phyloP scores from a whole-genome alignment of 495 filamentous ascomycete genomes.

The Penicillium manginii region DNA sequence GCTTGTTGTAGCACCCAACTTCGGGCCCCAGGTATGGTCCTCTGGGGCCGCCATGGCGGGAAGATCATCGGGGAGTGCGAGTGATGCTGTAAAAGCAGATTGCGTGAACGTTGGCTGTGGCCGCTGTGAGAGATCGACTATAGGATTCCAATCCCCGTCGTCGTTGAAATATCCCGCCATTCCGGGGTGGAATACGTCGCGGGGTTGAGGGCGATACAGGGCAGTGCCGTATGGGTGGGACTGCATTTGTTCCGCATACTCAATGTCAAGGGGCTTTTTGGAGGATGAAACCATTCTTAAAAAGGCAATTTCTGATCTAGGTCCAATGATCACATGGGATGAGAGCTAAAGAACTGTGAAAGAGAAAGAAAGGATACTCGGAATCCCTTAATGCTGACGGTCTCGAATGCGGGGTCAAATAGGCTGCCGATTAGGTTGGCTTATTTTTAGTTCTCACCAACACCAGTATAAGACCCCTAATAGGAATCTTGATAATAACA shows the following conservation, averaged over 20 bases:
- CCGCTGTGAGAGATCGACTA: conserved; percentile 3
- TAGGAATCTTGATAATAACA: too few relatives aligned
- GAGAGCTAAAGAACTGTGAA: background rate
- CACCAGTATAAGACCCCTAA: too few relatives aligned
- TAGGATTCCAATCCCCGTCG: conserved; percentile 5
- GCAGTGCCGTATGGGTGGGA: conserved; percentile 10
- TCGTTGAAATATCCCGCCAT: conserved; percentile 9
- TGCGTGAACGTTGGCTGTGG: background rate
- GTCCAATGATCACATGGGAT: background rate
- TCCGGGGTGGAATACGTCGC: conserved; percentile 3
- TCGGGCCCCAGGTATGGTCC: conserved; percentile 12
- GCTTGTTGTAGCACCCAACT: background rate
- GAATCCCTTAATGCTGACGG: too few relatives aligned
- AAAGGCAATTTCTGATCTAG: background rate
- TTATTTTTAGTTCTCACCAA: too few relatives aligned
- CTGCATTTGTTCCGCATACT: conserved; percentile 11
- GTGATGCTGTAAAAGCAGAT: background rate
- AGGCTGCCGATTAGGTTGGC: too few relatives aligned
- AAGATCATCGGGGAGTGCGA: background rate
- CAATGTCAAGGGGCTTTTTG: conserved; percentile 4
- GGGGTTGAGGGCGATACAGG: conserved; percentile 9
- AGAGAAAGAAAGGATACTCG: too few relatives aligned
- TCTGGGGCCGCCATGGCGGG: conserved; percentile 5
- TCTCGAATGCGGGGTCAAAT: too few relatives aligned
- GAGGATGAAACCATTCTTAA: background rate